Evolutionary conservation across 148 eudicot species (phyloP).

Genomic region (Persicaria tinctoria): DNA sequence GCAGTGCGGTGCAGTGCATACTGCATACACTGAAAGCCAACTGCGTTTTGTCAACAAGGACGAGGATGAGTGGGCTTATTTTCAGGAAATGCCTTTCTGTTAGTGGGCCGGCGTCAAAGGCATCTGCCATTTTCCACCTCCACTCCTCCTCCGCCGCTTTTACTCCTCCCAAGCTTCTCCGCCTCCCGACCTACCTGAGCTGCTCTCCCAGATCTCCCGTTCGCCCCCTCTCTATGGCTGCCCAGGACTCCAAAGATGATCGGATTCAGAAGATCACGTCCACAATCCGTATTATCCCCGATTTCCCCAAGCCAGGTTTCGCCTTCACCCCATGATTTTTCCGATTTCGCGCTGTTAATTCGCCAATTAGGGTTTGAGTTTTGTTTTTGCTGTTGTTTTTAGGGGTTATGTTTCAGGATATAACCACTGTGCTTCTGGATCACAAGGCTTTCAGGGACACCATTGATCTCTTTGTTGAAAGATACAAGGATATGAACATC

Average conservation of each 20-base stretch:
- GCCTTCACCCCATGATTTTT: neutral
- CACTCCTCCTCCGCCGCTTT: neutral
- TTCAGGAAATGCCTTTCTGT: neutral
- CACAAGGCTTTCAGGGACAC: conserved; percentile 89
- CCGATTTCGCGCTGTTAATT: neutral
- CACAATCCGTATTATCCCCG: conserved; percentile 73
- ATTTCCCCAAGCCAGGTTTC: conserved; percentile 88
- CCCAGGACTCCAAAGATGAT: conserved; percentile 28
- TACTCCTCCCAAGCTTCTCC: neutral
- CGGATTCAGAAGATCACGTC: conserved; percentile 57
- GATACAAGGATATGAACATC: conserved; percentile 62
- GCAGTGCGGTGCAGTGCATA: too few relatives aligned
- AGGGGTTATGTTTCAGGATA: conserved; percentile 94
- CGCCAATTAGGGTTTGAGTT: neutral
- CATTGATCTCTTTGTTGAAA: conserved; percentile 91
- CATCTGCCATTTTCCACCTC: neutral
- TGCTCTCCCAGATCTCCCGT: neutral
- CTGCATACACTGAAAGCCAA: too few relatives aligned
- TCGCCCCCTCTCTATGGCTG: conserved; percentile 21
- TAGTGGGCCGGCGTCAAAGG: neutral
- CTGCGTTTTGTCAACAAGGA: too few relatives aligned
- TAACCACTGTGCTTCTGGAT: conserved; percentile 88
- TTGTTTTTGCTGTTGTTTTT: neutral
- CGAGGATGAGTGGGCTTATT: neutral
- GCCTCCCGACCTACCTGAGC: neutral